Base-by-base conservation (phyloP, 352 stramenopile genomes). In the Phytophthora megakarya region DNA sequence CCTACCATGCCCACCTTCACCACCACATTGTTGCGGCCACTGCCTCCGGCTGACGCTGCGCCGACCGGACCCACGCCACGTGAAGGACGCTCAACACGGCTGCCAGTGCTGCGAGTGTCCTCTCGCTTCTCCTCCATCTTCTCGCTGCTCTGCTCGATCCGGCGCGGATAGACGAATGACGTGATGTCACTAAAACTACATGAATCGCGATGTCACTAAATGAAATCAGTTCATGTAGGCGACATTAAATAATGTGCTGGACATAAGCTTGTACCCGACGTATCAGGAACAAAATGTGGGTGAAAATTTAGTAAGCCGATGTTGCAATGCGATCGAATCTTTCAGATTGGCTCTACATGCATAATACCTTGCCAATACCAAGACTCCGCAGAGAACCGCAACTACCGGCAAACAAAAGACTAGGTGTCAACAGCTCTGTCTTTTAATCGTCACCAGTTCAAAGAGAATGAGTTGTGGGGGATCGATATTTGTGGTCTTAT, bases 1-100 rank as follows among this genome's bases (percentile, higher is more conserved):
- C 93, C 94, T 23, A 98, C 94, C 89, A 98, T 98, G 48, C 93
- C 93, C 28, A 98, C 90, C 57, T 98, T 96, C 16, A 96, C 86
- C 42, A 94, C 82, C 45, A 97, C 88, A 48, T 96, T 96, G 63
- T 96, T 96, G 25, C 88, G 81, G n/a, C 78, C 73, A 12, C 65
- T 75, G 13, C 67, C 52, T 1, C 61, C 66, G 0, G 78, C 50
- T 19, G 59, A 65, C 4, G 66, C 32, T 23, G 26, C 61, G 13
- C 54, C 65, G 3, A 61, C 58, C 5, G 69, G 61, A 2, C 72
- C 69, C 18, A 81, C 47, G 43, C 65, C 64, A 37, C 67, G 77
- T 18, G 67, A 65, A 3, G 75, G 70, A 23, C 65, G 55, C 56
- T 78, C 65, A 30, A 65, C 46, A 15, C 57, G 54, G 12, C 49